phyloP scores from a whole-genome alignment of 1,284 basidiomycete genomes.

The Schizopora paradoxa region DNA sequence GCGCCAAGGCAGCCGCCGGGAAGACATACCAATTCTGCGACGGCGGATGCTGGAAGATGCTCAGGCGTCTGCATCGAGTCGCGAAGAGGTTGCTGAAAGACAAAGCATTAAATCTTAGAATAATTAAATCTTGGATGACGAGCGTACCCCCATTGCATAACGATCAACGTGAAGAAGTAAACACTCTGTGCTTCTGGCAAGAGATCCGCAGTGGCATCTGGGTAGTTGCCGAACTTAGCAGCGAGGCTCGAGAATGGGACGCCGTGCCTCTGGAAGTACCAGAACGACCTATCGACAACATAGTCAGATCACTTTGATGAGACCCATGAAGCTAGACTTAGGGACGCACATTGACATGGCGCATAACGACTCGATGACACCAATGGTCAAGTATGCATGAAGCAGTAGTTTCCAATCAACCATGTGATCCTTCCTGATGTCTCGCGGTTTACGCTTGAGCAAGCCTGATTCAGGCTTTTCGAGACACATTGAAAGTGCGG shows the following conservation, averaged over 20 bases:
- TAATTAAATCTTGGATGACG: conserved; percentile 16
- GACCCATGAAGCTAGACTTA: conserved; percentile 24
- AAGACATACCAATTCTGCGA: conserved; percentile 38
- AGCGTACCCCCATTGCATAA: conserved; percentile 58
- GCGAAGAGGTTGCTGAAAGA: conserved; percentile 40
- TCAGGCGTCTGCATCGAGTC: conserved; percentile 45
- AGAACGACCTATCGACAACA: conserved; percentile 39
- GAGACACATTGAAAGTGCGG: conserved; percentile 45
- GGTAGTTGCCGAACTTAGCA: conserved; percentile 45
- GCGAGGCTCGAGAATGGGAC: conserved; percentile 50
- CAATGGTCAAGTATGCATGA: conserved; percentile 64
- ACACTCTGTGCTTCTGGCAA: conserved; percentile 41
- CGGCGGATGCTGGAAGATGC: conserved; percentile 43
- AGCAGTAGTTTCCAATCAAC: conserved; percentile 45
- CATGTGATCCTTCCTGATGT: conserved; percentile 50
- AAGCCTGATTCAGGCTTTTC: conserved; percentile 51
- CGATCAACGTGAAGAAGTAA: conserved; percentile 58
- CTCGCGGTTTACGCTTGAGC: conserved; percentile 57
- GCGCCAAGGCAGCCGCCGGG: conserved; percentile 41
- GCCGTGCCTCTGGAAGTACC: conserved; percentile 47
- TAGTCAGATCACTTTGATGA: too few relatives aligned
- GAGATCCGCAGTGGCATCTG: conserved; percentile 31
- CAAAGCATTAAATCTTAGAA: conserved; percentile 19
- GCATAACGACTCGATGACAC: conserved; percentile 48
- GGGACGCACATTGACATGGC: conserved; percentile 42